phyloP scores from a whole-genome alignment of 805 yeast genomes.

The Lipomyces japonicus region DNA sequence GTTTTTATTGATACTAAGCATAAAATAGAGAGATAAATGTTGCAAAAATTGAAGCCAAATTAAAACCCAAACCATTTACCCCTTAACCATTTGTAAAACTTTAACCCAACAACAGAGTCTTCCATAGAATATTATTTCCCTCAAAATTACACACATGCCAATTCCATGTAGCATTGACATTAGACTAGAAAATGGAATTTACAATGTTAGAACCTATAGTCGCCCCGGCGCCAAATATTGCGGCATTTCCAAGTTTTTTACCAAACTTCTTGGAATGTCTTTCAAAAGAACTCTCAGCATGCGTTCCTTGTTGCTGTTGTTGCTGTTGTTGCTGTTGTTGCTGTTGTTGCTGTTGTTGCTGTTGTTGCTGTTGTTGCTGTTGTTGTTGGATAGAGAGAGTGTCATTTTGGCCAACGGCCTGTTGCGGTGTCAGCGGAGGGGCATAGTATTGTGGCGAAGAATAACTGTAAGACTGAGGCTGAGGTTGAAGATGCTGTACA shows the following conservation, averaged over 20 bases:
- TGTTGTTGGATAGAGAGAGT: constrained; percentile 24
- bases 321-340: constrained; percentile 29
- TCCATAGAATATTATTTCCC: background rate
- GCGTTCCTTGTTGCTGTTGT: constrained; percentile 31
- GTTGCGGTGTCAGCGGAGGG: constrained; percentile 18
- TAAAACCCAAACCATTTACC: background rate
- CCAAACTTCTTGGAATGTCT: constrained; percentile 55
- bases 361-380: constrained; percentile 19
- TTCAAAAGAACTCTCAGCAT: constrained; percentile 32
- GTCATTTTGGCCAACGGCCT: constrained; percentile 16
- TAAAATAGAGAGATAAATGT: background rate
- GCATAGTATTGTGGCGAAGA: constrained; percentile 3
- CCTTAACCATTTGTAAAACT: background rate
- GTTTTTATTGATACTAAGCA: constrained; percentile 31
- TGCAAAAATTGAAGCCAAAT: background rate
- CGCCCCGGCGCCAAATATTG: constrained; percentile 95
- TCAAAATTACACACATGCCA: background rate
- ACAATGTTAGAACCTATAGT: constrained; percentile 82
- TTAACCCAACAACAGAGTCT: background rate
- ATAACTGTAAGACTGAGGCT: constrained; percentile 9
- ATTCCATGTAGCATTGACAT: background rate
- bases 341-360: constrained; percentile 26
- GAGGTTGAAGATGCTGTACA: constrained; percentile 15
- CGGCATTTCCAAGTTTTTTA: constrained; percentile 83
- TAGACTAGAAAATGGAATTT: constrained; percentile 57